These are phyloP conservation scores for Ilyonectria robusta DNA, from an alignment of 2,329 filamentous ascomycete species.

Conservation along the genomic window DNA sequence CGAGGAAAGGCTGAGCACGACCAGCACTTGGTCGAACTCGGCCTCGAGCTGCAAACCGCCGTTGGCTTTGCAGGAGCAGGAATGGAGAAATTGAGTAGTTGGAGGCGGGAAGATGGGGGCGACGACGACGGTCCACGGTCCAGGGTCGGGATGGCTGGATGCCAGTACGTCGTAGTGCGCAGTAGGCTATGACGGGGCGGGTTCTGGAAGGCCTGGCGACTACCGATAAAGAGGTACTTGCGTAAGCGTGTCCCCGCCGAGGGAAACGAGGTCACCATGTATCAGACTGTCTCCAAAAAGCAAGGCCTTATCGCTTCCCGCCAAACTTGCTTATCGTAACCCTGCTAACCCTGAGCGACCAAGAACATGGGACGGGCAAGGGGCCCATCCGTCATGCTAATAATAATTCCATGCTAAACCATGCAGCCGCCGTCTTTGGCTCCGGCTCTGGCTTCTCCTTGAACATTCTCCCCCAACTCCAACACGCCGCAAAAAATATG, in stretches of 20 bases:
- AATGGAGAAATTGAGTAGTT: constrained; percentile 13
- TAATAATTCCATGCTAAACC: constrained; percentile 7
- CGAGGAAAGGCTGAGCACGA: constrained; percentile 46
- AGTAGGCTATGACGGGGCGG: neutral
- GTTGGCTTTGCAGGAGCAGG: constrained; percentile 11
- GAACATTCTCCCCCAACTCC: constrained; percentile 27
- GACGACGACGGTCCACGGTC: constrained; percentile 14
- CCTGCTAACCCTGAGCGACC: constrained; percentile 14
- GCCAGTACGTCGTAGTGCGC: too few relatives aligned
- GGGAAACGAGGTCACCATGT: neutral
- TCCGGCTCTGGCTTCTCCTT: constrained; percentile 30
- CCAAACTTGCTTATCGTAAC: constrained; percentile 35
- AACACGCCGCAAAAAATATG: constrained; percentile 43
- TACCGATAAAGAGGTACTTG: constrained; percentile 18
- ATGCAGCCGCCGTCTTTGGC: constrained; percentile 7
- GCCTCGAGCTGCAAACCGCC: constrained; percentile 50
- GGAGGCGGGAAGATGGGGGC: constrained; percentile 13
- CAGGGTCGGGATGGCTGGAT: neutral
- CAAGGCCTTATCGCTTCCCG: constrained; percentile 12
- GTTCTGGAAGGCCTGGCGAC: neutral
- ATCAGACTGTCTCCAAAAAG: neutral
- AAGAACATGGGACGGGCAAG: neutral
- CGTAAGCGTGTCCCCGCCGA: neutral
- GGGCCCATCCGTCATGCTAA: constrained; percentile 15
- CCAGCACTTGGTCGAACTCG: constrained; percentile 52